phyloP scores from a whole-genome alignment of 2,329 filamentous ascomycete species.

The Monilinia fructicola region DNA sequence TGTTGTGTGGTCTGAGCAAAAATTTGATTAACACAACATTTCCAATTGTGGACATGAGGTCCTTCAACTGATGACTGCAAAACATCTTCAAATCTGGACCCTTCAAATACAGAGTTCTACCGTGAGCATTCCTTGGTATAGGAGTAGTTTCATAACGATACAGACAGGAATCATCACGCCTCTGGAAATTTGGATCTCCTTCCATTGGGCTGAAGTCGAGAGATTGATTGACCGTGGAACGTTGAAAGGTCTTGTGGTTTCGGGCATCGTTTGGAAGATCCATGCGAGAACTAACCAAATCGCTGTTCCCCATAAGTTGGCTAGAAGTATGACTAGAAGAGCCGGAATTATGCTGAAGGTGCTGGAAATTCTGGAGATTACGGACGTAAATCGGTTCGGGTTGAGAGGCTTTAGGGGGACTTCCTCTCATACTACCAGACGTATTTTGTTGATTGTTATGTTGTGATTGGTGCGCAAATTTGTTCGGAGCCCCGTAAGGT shows the following conservation, averaged over 20 bases:
- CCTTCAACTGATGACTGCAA: constrained; percentile 28
- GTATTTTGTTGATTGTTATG: neutral
- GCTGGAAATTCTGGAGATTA: constrained; percentile 10
- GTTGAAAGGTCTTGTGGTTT: neutral
- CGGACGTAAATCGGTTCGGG: constrained; percentile 24
- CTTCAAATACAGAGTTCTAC: constrained; percentile 28
- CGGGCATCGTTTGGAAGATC: constrained; percentile 20
- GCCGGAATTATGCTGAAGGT: neutral
- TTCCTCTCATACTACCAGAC: constrained; percentile 4
- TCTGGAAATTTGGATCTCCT: constrained; percentile 10
- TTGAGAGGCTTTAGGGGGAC: neutral
- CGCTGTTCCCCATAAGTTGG: neutral
- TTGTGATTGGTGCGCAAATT: neutral
- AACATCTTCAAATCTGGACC: constrained; percentile 25
- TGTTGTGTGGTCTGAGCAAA: constrained; percentile 5
- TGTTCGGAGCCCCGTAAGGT: neutral
- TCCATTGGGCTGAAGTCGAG: constrained; percentile 2
- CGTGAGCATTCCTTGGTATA: neutral
- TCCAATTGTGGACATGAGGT: constrained; percentile 31
- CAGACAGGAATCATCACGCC: neutral
- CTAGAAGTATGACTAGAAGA: neutral
- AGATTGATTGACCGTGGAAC: neutral
- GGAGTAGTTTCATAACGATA: neutral
- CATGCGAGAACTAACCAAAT: neutral
- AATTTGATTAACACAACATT: constrained; percentile 33